Percentiles rank a stretch among this genome's conserved stretches.
Conservation (phyloP, 208 protist genomes). For the Giardia duodenalis region DNA sequence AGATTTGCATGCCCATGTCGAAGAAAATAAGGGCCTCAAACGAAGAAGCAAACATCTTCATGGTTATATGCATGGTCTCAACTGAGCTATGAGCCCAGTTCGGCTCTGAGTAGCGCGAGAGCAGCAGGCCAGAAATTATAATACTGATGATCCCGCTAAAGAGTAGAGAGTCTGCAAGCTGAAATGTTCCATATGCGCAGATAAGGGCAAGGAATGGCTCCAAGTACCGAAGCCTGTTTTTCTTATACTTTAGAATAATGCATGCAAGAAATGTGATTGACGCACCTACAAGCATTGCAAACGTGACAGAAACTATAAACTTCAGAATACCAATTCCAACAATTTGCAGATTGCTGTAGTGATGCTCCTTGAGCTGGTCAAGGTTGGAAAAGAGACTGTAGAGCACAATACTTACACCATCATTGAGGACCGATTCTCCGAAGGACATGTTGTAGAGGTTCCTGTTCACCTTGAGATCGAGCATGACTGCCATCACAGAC, state of each 20-base stretch:
- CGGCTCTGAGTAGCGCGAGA: too few relatives aligned
- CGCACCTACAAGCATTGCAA: not conserved
- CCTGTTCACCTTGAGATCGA: not conserved
- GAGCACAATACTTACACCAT: not conserved
- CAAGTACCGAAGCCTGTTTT: too few relatives aligned
- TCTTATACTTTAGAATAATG: not conserved
- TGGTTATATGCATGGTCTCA: too few relatives aligned
- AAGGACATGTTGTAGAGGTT: not conserved
- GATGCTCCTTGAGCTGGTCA: not conserved
- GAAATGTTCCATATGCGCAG: too few relatives aligned
- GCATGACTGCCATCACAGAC: not conserved
- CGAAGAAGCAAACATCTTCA: too few relatives aligned
- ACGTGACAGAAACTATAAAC: not conserved
- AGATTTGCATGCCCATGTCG: too few relatives aligned
- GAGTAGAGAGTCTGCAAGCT: too few relatives aligned
- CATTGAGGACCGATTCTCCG: not conserved
- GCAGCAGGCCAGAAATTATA: too few relatives aligned
- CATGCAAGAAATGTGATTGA: not conserved
- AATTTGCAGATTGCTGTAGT: not conserved
- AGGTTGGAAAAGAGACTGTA: not conserved
- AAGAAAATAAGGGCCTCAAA: too few relatives aligned
- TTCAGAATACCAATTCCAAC: not conserved
- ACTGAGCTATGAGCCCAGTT: too few relatives aligned
- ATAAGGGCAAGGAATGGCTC: too few relatives aligned
- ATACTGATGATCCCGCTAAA: too few relatives aligned